Conservation (phyloP, 2,329 filamentous ascomycete species). For the Colletotrichum lindemuthianum region DNA sequence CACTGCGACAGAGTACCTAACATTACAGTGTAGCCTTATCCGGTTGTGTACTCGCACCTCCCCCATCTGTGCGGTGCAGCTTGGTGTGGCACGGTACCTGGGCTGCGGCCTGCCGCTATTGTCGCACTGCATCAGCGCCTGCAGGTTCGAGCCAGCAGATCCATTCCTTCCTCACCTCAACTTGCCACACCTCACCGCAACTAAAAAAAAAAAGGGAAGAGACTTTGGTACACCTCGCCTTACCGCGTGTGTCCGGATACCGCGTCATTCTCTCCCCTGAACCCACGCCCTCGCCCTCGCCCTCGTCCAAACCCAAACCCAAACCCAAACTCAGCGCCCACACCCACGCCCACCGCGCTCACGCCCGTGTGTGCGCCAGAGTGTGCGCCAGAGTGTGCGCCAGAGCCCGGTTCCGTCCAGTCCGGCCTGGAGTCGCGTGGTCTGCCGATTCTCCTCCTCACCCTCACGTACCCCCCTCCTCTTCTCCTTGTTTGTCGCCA, state of each 20-base stretch:
- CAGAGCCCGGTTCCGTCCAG: constrained; percentile 25
- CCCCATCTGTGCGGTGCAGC: too few relatives aligned
- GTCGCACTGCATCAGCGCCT: constrained; percentile 7
- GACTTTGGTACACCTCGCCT: too few relatives aligned
- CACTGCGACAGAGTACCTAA: background rate
- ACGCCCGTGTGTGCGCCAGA: constrained; percentile 5
- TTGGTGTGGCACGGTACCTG: background rate
- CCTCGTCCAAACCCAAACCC: too few relatives aligned
- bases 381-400: background rate
- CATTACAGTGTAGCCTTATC: background rate
- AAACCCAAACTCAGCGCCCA: too few relatives aligned
- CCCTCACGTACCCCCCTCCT: background rate
- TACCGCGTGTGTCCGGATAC: too few relatives aligned
- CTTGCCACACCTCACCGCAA: background rate
- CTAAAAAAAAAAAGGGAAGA: too few relatives aligned
- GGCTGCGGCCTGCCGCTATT: constrained; percentile 13
- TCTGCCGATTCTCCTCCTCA: constrained; percentile 13
- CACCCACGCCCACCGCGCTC: too few relatives aligned
- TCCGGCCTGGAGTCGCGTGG: constrained; percentile 25
- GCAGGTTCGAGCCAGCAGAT: too few relatives aligned
- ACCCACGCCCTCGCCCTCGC: too few relatives aligned
- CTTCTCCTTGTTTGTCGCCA: constrained; percentile 26
- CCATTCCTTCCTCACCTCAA: background rate
- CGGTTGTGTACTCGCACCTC: background rate
- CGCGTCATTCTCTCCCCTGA: too few relatives aligned